Evolutionary conservation across 176 grass and related monocot species (phyloP).

Genomic region (Puya raimondii): DNA sequence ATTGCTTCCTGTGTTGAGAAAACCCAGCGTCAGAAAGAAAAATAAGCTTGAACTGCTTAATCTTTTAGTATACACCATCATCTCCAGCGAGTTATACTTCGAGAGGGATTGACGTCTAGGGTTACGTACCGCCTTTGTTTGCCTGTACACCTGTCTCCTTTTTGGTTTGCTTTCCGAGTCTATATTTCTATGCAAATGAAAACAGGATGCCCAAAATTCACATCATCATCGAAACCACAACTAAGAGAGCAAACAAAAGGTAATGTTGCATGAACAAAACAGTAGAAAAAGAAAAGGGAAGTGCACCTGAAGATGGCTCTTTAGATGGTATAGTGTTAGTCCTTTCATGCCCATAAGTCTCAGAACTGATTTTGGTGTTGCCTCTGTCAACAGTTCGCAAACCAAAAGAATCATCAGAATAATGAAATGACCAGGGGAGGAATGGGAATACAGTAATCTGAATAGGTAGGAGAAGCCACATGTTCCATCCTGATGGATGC

Average conservation of each 20-base stretch:
- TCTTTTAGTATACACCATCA: not conserved
- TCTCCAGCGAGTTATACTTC: no score
- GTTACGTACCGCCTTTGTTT: constrained; percentile 39
- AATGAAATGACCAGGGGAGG: no score
- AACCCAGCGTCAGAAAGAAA: not conserved
- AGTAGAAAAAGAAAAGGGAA: not conserved
- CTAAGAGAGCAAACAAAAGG: not conserved
- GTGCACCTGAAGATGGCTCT: constrained; percentile 88
- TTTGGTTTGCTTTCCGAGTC: constrained; percentile 67
- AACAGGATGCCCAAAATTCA: not conserved
- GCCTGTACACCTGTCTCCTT: constrained; percentile 49
- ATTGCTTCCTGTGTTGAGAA: constrained; percentile 6
- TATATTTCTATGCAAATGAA: constrained; percentile 61
- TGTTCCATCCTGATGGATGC: no score
- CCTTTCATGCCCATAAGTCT: constrained; percentile 95
- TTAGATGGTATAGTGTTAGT: constrained; percentile 86
- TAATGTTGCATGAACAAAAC: not conserved
- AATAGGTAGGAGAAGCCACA: no score
- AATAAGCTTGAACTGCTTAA: not conserved
- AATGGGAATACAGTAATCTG: no score
- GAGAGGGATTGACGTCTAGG: not conserved
- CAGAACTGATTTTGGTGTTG: constrained; percentile 86
- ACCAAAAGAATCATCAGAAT: no score
- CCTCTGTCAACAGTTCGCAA: constrained; percentile 32
- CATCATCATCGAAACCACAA: not conserved